A percentile compares a stretch with the other conserved stretches of the same genome.
These are phyloP conservation scores for Ophiostoma triangulosporum DNA, from an alignment of 2,329 filamentous ascomycete genomes.

Conservation along the genomic window DNA sequence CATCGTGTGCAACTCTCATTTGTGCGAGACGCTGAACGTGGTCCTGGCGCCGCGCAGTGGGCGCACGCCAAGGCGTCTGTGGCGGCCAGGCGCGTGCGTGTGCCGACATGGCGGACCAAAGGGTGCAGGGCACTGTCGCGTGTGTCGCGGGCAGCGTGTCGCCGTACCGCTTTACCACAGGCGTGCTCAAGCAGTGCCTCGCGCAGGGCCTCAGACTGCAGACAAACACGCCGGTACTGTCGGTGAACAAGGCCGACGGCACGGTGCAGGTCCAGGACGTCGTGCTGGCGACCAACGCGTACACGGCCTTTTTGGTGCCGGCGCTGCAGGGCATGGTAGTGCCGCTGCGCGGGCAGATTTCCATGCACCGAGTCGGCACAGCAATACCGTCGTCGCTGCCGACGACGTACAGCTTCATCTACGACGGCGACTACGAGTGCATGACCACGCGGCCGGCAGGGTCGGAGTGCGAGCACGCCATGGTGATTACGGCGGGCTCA, in stretches of 20 bases:
- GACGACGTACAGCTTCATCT: slow-evolving; percentile 49
- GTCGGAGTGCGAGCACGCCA: slow-evolving; percentile 30
- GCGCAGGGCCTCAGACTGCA: slow-evolving; percentile 35
- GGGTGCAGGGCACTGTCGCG: slow-evolving; percentile 22
- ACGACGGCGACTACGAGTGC: slow-evolving; percentile 50
- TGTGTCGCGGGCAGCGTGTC: slow-evolving; percentile 32
- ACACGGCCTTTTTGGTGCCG: slow-evolving; percentile 31
- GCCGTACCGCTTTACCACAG: slow-evolving; percentile 25
- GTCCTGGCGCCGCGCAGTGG: slow-evolving; percentile 35
- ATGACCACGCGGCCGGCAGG: slow-evolving; percentile 45
- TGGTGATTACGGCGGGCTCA: slow-evolving; percentile 47
- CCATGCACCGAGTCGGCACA: slow-evolving; percentile 26
- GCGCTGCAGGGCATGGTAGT: slow-evolving; percentile 33
- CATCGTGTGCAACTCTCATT: slow-evolving; percentile 37
- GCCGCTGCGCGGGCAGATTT: slow-evolving; percentile 36
- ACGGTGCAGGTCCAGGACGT: slow-evolving; percentile 27
- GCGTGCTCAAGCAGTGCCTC: slow-evolving; percentile 32
- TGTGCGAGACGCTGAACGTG: slow-evolving; percentile 43
- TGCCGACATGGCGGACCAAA: slow-evolving; percentile 15
- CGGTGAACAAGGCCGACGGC: slow-evolving; percentile 19
- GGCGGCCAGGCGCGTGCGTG: slow-evolving; percentile 29
- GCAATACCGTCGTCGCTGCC: slow-evolving; percentile 25
- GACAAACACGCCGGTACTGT: slow-evolving; percentile 33
- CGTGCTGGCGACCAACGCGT: slow-evolving; percentile 40
- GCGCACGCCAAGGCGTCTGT: slow-evolving; percentile 25